phyloP scores from a whole-genome alignment of 352 stramenopile species.

The Phytophthora boehmeriae region DNA sequence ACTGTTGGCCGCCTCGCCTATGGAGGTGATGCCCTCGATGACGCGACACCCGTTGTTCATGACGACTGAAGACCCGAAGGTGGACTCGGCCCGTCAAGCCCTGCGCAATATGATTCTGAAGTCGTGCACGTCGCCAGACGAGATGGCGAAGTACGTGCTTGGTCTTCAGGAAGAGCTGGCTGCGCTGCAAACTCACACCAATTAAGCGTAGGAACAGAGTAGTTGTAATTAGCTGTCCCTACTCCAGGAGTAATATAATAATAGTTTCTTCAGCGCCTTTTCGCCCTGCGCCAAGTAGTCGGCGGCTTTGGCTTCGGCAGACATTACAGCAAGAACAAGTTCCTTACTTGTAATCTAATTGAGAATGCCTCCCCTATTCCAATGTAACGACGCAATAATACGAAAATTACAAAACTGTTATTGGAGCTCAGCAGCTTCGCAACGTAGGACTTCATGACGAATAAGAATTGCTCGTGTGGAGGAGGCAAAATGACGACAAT shows the following conservation, averaged over 20 bases:
- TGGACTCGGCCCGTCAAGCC: conserved; percentile 41
- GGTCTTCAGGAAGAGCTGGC: conserved; percentile 61
- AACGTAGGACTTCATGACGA: too few relatives aligned
- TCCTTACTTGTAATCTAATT: not conserved
- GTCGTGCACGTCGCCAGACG: conserved; percentile 51
- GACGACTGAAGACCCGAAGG: conserved; percentile 29
- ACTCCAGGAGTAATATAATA: conserved; percentile 23
- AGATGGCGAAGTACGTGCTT: conserved; percentile 62
- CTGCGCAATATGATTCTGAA: conserved; percentile 62
- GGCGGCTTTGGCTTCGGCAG: conserved; percentile 73
- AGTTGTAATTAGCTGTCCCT: conserved; percentile 20
- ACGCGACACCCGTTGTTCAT: conserved; percentile 40
- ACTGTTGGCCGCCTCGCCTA: conserved; percentile 10
- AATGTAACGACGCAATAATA: not conserved
- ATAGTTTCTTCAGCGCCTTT: conserved; percentile 92
- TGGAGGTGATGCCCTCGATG: conserved; percentile 22
- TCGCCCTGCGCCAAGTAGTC: conserved; percentile 87
- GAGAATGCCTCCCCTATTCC: not conserved
- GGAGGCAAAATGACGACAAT: too few relatives aligned
- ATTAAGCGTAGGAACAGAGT: conserved; percentile 25
- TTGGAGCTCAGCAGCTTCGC: too few relatives aligned
- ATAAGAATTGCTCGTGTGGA: too few relatives aligned
- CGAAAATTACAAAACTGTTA: not conserved
- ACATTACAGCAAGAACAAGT: conserved; percentile 40
- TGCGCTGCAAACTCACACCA: conserved; percentile 41